These are phyloP conservation scores for Dactylorhiza incarnata DNA, from an alignment of 106 monocot species.

Conservation along the genomic window DNA sequence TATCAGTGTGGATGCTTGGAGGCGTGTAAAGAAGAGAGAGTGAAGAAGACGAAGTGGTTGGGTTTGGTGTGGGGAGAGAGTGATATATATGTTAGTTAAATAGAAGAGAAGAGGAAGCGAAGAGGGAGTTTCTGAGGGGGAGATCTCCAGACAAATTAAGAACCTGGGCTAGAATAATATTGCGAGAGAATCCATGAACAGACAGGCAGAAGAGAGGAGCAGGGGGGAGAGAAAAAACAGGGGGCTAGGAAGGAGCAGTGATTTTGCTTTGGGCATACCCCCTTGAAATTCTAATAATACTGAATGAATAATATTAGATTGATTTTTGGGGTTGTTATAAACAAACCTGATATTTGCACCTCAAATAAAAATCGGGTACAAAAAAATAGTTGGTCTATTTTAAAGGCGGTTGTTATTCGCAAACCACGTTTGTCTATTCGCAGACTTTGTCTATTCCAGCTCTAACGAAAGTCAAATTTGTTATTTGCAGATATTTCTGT, in stretches of 20 bases:
- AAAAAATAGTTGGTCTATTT: no score
- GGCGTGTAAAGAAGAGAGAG: background rate
- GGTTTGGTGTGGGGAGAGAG: background rate
- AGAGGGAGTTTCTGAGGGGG: constrained; percentile 4
- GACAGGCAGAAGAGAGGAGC: background rate
- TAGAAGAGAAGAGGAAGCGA: background rate
- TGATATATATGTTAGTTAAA: background rate
- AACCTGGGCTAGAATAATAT: background rate
- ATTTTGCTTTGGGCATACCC: background rate
- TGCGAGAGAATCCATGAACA: background rate
- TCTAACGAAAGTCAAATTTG: no score
- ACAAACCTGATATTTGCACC: no score
- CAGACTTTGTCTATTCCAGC: no score
- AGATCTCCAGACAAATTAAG: constrained; percentile 4
- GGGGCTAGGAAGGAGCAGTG: background rate
- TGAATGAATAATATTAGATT: no score
- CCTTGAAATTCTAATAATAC: no score
- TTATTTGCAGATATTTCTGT: no score
- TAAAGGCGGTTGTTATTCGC: no score
- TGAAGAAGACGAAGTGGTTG: background rate
- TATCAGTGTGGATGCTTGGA: no score
- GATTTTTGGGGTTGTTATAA: no score
- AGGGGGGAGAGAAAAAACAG: background rate
- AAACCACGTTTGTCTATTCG: no score
- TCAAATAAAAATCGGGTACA: no score